phyloP scores from a whole-genome alignment of 257 asterid species.

The Scutellaria barbata region DNA sequence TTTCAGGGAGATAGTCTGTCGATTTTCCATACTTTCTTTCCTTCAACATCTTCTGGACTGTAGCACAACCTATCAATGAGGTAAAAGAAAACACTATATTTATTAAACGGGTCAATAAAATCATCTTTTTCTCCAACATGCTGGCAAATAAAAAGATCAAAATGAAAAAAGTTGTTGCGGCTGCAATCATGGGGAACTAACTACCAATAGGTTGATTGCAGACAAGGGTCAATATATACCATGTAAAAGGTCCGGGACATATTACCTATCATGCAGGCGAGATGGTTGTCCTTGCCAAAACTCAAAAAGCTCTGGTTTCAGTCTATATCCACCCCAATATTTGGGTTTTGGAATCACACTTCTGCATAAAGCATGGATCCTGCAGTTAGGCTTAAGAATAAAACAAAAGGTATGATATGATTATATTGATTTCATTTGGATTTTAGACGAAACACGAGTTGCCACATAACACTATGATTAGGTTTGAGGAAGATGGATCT shows the following conservation, averaged over 20 bases:
- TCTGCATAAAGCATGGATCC: conserved; percentile 44
- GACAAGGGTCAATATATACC: conserved; percentile 20
- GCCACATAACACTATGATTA: not conserved
- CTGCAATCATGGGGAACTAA: no score
- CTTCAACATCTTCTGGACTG: conserved; percentile 44
- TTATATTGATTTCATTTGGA: no score
- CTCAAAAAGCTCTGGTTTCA: conserved; percentile 73
- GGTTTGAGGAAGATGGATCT: not conserved
- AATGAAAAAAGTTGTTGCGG: not conserved
- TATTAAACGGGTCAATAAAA: not conserved
- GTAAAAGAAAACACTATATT: not conserved
- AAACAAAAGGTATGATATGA: no score
- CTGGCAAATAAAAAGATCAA: not conserved
- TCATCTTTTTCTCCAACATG: not conserved
- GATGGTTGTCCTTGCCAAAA: conserved; percentile 94
- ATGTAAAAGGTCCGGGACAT: conserved; percentile 5
- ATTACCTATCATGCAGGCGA: conserved; percentile 67
- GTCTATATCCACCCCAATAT: conserved; percentile 85
- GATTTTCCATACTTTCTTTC: conserved; percentile 55
- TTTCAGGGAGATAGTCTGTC: conserved; percentile 63
- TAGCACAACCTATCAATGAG: conserved; percentile 53
- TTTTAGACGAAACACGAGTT: conserved; percentile 10
- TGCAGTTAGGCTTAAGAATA: not conserved
- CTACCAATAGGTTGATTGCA: not conserved
- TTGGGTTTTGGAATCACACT: conserved; percentile 66